Evolutionary conservation across 73 alveolate genomes (phyloP).

Genomic region (Uronychia binucleata): DNA sequence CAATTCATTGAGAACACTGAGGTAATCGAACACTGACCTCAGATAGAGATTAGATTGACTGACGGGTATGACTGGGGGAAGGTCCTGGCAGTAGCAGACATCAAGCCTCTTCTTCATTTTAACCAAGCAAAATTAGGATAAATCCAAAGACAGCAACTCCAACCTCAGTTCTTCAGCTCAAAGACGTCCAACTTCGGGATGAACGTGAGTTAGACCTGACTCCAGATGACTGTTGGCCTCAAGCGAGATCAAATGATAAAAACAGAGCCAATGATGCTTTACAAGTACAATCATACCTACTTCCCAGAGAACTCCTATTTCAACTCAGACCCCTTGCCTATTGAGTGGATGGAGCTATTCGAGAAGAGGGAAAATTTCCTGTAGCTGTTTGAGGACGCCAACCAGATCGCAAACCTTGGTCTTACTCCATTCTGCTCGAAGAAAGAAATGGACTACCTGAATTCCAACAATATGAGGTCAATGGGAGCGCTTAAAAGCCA

Average conservation of each 20-base stretch:
- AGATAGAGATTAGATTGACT: slow-evolving; percentile 72
- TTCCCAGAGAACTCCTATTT: slow-evolving; percentile 30
- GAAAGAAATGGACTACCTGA: slow-evolving; percentile 42
- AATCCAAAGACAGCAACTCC: slow-evolving; percentile 30
- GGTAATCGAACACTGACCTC: neutral
- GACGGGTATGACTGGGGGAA: slow-evolving; percentile 80
- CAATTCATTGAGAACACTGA: slow-evolving; percentile 67
- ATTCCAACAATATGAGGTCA: neutral
- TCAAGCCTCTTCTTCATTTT: slow-evolving; percentile 51
- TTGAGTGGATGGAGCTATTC: slow-evolving; percentile 31
- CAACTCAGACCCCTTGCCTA: slow-evolving; percentile 30
- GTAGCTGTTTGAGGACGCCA: slow-evolving; percentile 15
- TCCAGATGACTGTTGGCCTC: slow-evolving; percentile 22
- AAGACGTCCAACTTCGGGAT: neutral
- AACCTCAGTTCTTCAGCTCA: slow-evolving; percentile 5
- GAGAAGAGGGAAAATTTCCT: slow-evolving; percentile 39
- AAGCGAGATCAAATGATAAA: slow-evolving; percentile 12
- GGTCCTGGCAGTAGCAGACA: slow-evolving; percentile 33
- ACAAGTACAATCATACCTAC: slow-evolving; percentile 3
- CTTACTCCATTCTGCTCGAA: slow-evolving; percentile 49
- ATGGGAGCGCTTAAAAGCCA: neutral
- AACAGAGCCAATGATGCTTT: slow-evolving; percentile 18
- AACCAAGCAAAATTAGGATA: neutral
- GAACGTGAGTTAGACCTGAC: neutral
- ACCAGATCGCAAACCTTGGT: slow-evolving; percentile 10